These are phyloP conservation scores for Massospora cicadina DNA, from an alignment of 371 early-diverging fungal species.

Conservation along the genomic window DNA sequence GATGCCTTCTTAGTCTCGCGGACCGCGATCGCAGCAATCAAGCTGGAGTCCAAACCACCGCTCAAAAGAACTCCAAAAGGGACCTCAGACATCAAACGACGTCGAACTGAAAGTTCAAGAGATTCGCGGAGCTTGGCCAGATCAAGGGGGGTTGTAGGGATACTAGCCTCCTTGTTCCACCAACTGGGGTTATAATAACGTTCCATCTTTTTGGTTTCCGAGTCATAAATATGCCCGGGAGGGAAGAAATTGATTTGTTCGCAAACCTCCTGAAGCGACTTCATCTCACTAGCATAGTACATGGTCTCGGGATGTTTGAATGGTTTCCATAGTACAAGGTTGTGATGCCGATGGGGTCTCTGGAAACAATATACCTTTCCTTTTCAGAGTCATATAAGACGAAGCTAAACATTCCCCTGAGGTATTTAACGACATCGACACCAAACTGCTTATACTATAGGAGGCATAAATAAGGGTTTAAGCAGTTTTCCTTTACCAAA, in stretches of 20 bases:
- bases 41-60: conserved; percentile 85
- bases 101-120: conserved; percentile 72
- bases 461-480: conserved; percentile 1
- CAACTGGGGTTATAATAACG: conserved; percentile 82
- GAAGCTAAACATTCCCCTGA: conserved; percentile 94
- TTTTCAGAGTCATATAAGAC: conserved; percentile 70
- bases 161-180: conserved; percentile 42
- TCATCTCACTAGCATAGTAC: conserved; percentile 87
- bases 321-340: conserved; percentile 80
- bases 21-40: conserved; percentile 85
- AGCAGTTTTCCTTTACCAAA: conserved; percentile 37
- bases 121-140: conserved; percentile 55
- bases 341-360: conserved; percentile 94
- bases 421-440: conserved; percentile 46
- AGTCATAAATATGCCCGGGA: conserved; percentile 80
- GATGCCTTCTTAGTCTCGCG: conserved; percentile 52
- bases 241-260: conserved; percentile 90
- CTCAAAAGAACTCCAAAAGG: conserved; percentile 89
- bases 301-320: conserved; percentile 62
- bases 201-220: conserved; percentile 47
- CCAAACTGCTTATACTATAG: conserved; percentile 76
- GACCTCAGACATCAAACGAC: conserved; percentile 91
- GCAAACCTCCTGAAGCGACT: conserved; percentile 84
- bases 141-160: conserved; percentile 32
- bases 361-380: conserved; percentile 70